Evolutionary conservation across 1,284 basidiomycete species (phyloP).

Genomic region (Ustilago sp.): DNA sequence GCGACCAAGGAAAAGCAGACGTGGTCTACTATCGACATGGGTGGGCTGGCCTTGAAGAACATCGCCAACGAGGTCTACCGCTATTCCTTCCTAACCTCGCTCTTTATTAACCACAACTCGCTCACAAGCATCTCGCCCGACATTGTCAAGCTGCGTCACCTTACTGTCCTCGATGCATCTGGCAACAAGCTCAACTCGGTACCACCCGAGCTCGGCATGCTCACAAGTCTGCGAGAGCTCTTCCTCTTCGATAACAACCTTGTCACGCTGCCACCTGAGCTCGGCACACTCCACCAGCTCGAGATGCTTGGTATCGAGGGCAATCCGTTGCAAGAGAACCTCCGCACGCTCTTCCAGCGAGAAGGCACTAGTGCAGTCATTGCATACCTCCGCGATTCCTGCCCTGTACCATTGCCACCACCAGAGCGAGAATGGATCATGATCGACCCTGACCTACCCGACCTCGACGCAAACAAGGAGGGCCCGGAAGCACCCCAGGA

Average conservation of each 20-base stretch:
- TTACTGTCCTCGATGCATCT: conserved; percentile 92
- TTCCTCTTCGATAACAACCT: conserved; percentile 96
- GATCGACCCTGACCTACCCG: conserved; percentile 77
- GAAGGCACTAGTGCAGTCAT: conserved; percentile 91
- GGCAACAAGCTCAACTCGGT: conserved; percentile 85
- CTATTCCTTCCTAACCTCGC: conserved; percentile 92
- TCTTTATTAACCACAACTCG: conserved; percentile 97
- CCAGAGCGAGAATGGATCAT: conserved; percentile 86
- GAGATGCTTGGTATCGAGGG: conserved; percentile 95
- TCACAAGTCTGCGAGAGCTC: conserved; percentile 89
- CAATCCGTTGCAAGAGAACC: conserved; percentile 84
- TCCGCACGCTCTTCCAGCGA: conserved; percentile 87
- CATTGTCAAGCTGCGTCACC: conserved; percentile 84
- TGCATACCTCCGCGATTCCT: conserved; percentile 86
- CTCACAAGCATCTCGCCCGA: conserved; percentile 83
- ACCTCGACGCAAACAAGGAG: conserved; percentile 69
- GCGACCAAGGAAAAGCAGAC: conserved; percentile 53
- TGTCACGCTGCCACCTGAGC: conserved; percentile 83
- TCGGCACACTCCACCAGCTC: conserved; percentile 91
- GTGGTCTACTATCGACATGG: conserved; percentile 96
- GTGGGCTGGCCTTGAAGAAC: conserved; percentile 91
- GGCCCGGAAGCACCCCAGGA: conserved; percentile 68
- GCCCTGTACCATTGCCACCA: conserved; percentile 83
- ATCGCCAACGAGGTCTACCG: conserved; percentile 83
- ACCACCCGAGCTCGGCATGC: conserved; percentile 90